phyloP scores from a whole-genome alignment of 1,284 basidiomycete genomes.

The Coniophora puteana region DNA sequence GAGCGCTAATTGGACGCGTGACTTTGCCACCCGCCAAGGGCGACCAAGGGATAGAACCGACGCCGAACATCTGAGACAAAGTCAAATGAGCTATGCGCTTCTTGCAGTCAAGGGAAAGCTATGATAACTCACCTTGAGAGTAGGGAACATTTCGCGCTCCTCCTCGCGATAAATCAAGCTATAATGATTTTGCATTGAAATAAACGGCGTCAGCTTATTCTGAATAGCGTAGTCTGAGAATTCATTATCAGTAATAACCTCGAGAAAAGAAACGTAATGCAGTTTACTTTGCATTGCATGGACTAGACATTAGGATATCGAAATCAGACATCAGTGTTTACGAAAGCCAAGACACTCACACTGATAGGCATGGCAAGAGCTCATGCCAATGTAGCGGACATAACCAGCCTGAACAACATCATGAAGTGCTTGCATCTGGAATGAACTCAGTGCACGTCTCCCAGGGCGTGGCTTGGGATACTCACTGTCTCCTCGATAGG shows the following conservation, averaged over 20 bases:
- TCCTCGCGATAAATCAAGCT: slow-evolving; percentile 49
- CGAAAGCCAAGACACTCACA: slow-evolving; percentile 19
- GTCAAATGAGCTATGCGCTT: slow-evolving; percentile 6
- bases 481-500: slow-evolving; percentile 30
- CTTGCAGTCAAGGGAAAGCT: slow-evolving; percentile 20
- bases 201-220: slow-evolving; percentile 48
- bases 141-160: slow-evolving; percentile 55
- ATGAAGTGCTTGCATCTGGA: slow-evolving; percentile 51
- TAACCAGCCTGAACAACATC: slow-evolving; percentile 53
- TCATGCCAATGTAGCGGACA: slow-evolving; percentile 59
- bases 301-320: slow-evolving; percentile 17
- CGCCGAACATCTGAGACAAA: slow-evolving; percentile 26
- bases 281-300: slow-evolving; percentile 32
- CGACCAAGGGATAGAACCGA: slow-evolving; percentile 40
- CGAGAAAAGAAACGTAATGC: neutral
- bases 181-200: slow-evolving; percentile 58
- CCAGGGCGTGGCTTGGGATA: neutral
- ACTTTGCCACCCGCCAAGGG: slow-evolving; percentile 40
- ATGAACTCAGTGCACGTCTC: neutral
- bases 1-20: slow-evolving; percentile 31
- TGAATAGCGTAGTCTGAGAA: slow-evolving; percentile 29
- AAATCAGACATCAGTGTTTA: too few relatives aligned
- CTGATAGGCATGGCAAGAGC: slow-evolving; percentile 35
- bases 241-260: too few relatives aligned
- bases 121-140: slow-evolving; percentile 21